These are phyloP conservation scores for Gloeostereum incarnatum DNA, from an alignment of 768 basidiomycete genomes.

Conservation along the genomic window DNA sequence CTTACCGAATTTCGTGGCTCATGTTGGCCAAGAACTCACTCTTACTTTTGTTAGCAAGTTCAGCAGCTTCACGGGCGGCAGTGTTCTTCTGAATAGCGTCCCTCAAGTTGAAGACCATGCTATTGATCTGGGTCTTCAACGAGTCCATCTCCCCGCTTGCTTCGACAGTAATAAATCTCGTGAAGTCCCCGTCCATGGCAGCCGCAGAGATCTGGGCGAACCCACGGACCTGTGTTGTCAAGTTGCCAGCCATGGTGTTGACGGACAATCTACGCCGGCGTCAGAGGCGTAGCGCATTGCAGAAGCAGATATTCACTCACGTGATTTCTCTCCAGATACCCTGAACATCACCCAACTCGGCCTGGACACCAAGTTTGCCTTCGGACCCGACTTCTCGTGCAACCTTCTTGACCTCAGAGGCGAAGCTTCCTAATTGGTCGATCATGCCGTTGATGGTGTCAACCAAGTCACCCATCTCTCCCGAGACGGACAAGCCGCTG, in stretches of 20 bases:
- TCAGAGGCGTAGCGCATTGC: not conserved
- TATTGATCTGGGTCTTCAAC: constrained; percentile 96
- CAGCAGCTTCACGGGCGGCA: constrained; percentile 92
- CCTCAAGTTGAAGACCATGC: constrained; percentile 97
- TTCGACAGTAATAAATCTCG: constrained; percentile 98
- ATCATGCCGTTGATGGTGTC: constrained; percentile 94
- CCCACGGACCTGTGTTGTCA: constrained; percentile 97
- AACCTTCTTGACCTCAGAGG: constrained; percentile 80
- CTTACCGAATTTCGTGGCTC: constrained; percentile 91
- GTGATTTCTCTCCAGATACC: constrained; percentile 99
- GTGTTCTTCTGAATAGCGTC: constrained; percentile 99
- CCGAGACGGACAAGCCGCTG: constrained; percentile 83
- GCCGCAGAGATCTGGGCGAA: constrained; percentile 99
- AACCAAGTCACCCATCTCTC: constrained; percentile 93
- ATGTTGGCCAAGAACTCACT: constrained; percentile 99
- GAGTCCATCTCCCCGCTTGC: constrained; percentile 99
- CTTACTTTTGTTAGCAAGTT: constrained; percentile 95
- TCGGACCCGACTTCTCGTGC: constrained; percentile 97
- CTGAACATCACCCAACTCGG: constrained; percentile 93
- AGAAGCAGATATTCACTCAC: constrained; percentile 33
- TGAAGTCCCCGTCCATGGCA: constrained; percentile 98
- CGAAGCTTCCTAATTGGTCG: constrained; percentile 48
- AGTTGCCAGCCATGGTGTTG: constrained; percentile 94
- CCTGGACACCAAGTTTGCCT: constrained; percentile 97
- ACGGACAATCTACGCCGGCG: constrained; percentile 64